A percentile compares a stretch with the other conserved stretches of the same genome.
Evolutionary conservation across 345 rosid species (phyloP).

Genomic region (Eucalyptus cladocalyx): DNA sequence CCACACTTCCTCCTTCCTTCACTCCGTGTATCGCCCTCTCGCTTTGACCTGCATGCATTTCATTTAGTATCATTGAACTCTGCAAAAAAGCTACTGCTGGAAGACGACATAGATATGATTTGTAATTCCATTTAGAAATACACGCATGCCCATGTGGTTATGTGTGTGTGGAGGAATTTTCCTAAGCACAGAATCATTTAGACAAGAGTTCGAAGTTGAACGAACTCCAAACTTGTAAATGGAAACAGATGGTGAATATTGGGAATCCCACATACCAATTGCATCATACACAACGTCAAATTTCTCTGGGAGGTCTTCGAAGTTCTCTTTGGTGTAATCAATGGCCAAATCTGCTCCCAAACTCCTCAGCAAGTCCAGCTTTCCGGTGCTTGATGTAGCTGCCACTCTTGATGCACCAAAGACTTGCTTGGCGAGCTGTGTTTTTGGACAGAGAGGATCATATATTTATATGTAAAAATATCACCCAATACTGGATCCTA

Average conservation of each 20-base stretch:
- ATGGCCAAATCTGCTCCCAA: slow-evolving; percentile 76
- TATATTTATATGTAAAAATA: background rate
- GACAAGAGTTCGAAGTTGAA: background rate
- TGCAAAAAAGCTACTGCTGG: background rate
- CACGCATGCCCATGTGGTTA: background rate
- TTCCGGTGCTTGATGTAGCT: slow-evolving; percentile 72
- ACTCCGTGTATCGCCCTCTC: slow-evolving; percentile 66
- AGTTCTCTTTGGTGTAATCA: slow-evolving; percentile 74
- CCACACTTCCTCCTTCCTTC: slow-evolving; percentile 79
- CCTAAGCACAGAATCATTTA: background rate
- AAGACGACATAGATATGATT: background rate
- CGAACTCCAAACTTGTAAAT: background rate
- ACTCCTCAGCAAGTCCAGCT: slow-evolving; percentile 52
- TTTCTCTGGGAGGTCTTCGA: slow-evolving; percentile 68
- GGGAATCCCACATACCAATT: slow-evolving; percentile 28
- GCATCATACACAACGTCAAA: slow-evolving; percentile 72
- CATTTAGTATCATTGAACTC: background rate
- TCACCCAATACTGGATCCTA: background rate
- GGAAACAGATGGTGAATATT: background rate
- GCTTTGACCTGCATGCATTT: slow-evolving; percentile 46
- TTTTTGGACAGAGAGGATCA: background rate
- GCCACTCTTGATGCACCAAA: slow-evolving; percentile 72
- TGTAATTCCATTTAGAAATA: background rate
- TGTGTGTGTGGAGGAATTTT: background rate
- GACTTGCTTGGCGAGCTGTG: slow-evolving; percentile 64